phyloP scores from a whole-genome alignment of 768 basidiomycete genomes.

The Lactarius hatsudake region DNA sequence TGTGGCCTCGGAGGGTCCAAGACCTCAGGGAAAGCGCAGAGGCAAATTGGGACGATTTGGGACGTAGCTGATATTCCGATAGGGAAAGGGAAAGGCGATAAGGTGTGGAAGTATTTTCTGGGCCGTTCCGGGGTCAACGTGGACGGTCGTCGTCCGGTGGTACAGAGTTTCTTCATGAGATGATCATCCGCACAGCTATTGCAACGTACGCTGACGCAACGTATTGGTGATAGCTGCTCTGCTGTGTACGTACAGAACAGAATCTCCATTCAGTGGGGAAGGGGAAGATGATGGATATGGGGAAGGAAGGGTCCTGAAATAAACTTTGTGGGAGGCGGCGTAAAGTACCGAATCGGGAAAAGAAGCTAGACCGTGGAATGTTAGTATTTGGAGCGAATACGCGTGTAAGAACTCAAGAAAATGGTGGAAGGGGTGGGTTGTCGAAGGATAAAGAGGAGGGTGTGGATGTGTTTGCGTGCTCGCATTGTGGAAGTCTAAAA shows the following conservation, averaged over 20 bases:
- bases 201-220: slow-evolving; percentile 88
- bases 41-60: not conserved
- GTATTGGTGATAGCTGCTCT: slow-evolving; percentile 90
- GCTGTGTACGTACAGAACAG: slow-evolving; percentile 45
- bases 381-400: slow-evolving; percentile 41
- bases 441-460: not conserved
- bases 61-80: not conserved
- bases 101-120: not conserved
- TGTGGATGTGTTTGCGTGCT: slow-evolving; percentile 47
- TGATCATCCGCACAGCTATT: slow-evolving; percentile 80
- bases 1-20: not conserved
- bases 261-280: not conserved
- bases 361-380: slow-evolving; percentile 53
- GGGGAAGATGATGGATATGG: no score
- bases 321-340: not conserved
- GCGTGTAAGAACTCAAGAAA: slow-evolving; percentile 6
- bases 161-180: slow-evolving; percentile 33
- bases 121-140: not conserved
- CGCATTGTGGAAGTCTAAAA: not conserved
- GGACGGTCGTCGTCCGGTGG: not conserved
- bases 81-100: not conserved
- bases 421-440: not conserved
- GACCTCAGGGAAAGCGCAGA: not conserved
- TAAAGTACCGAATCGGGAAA: slow-evolving; percentile 88
- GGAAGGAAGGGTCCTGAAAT: not conserved